Base-by-base conservation (phyloP, 768 basidiomycete species). In the Russula virescens region DNA sequence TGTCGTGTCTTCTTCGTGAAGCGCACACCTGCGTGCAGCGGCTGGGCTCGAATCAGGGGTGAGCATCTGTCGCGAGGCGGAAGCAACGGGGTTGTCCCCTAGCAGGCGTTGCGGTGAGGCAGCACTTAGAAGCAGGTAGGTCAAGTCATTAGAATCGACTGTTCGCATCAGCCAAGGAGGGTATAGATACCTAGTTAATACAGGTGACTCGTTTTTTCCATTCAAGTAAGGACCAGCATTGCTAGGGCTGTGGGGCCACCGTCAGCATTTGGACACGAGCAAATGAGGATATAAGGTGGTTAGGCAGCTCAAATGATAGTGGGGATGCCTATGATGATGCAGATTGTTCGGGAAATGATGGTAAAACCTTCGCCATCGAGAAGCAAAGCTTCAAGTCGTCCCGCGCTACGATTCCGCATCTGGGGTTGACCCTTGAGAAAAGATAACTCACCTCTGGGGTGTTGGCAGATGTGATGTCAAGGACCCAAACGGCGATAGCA, bases 381-480 rank as follows among this genome's bases (percentile, higher is more conserved):
- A 35, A 45, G 18, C 8, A 45, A 34, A 3, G 40, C 35, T 19
- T 34, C 14, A 25, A 11, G 43, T n/a, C 43, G 45, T 52, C 34
- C 34, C 50, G 31, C 21, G 19, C n/a, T 19, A 48, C 42, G 35
- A 16, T 47, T 16, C 62, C 10, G 0, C 16, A 45, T 59, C 38
- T 10, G 25, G 16, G 19, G 19, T 18, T 9, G 40, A 50, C 46
- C 18, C 3, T 14, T 9, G 40, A 35, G 28, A 35, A 49, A 66
- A 31, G 9, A 18, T n/a, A 28, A 68, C 73, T 67, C 62, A 72
- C 74, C 74, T 75, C 63, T 74, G 71, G 3, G 74, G 74, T 2
- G 74, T 75, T 11, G 74, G 74, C 2, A 73, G 63, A 40, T 75
- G 73, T 0, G 73, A 64, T 13, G 56, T 58, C 45, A 38, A 53